phyloP scores from a whole-genome alignment of 2,329 filamentous ascomycete species.

The Cyclaneusma minus region DNA sequence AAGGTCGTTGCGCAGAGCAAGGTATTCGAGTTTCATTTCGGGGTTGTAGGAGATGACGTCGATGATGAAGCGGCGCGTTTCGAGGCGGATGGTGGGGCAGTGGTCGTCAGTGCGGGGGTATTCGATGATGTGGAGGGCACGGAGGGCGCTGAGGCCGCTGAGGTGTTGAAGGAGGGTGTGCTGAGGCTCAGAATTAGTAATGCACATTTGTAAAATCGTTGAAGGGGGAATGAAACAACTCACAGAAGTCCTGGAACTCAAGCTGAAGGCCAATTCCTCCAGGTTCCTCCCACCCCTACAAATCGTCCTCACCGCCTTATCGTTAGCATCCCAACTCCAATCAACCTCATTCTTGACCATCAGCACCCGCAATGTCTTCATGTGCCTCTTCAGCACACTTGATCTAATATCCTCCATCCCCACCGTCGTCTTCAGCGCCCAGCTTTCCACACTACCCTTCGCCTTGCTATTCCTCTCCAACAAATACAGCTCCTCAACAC shows the following conservation, averaged over 20 bases:
- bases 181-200: constrained; percentile 19
- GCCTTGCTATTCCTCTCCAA: constrained; percentile 36
- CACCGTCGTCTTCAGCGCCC: constrained; percentile 31
- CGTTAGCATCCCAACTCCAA: constrained; percentile 39
- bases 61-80: constrained; percentile 41
- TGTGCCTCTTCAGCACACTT: constrained; percentile 40
- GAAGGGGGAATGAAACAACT: constrained; percentile 15
- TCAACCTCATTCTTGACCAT: constrained; percentile 43
- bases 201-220: not conserved
- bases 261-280: constrained; percentile 38
- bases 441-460: constrained; percentile 36
- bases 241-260: constrained; percentile 39
- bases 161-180: constrained; percentile 42
- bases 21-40: constrained; percentile 38
- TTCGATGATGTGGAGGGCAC: constrained; percentile 37
- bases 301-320: constrained; percentile 36
- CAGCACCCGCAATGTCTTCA: constrained; percentile 34
- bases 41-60: constrained; percentile 41
- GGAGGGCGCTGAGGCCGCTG: constrained; percentile 28
- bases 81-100: constrained; percentile 38
- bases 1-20: constrained; percentile 34
- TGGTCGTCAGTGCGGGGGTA: constrained; percentile 41
- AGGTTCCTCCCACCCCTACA: constrained; percentile 32
- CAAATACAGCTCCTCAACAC: constrained; percentile 42
- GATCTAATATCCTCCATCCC: constrained; percentile 43